phyloP scores from a whole-genome alignment of 345 rosid genomes.

The Melaleuca quinquenervia region DNA sequence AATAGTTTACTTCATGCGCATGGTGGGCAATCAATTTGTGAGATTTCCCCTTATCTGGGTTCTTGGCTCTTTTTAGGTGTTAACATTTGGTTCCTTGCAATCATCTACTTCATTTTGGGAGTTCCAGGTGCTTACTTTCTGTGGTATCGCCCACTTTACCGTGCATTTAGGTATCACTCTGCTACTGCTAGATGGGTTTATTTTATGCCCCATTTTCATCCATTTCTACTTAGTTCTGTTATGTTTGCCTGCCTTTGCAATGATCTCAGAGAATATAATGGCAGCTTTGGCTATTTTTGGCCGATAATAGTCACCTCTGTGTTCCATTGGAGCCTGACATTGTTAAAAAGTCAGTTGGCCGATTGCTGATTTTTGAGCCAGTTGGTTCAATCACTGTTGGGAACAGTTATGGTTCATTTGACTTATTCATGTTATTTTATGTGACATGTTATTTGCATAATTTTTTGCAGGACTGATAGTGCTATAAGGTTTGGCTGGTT shows the following conservation, averaged over 20 bases:
- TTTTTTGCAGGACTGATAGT: constrained; percentile 68
- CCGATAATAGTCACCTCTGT: not conserved
- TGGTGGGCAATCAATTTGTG: not conserved
- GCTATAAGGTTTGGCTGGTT: constrained; percentile 88
- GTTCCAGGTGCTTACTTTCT: constrained; percentile 88
- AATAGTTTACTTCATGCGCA: not conserved
- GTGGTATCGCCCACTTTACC: constrained; percentile 98
- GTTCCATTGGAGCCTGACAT: not conserved
- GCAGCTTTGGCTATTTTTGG: not conserved
- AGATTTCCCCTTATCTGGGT: not conserved
- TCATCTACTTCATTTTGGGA: constrained; percentile 86
- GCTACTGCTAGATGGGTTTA: not conserved
- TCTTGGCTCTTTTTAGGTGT: constrained; percentile 35
- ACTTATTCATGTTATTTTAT: not conserved
- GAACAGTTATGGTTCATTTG: not conserved
- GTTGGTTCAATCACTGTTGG: not conserved
- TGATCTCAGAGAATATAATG: not conserved
- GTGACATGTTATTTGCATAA: not conserved
- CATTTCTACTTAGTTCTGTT: not conserved
- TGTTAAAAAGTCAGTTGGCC: not conserved
- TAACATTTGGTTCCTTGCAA: constrained; percentile 87
- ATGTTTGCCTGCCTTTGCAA: not conserved
- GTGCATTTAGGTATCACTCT: constrained; percentile 59
- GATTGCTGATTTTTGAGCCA: no score
- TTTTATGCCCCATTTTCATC: not conserved